Percentiles rank a stretch among this genome's conserved stretches.
Conservation (phyloP, 1,284 basidiomycete genomes). For the Cryptococcus deneoformans region DNA sequence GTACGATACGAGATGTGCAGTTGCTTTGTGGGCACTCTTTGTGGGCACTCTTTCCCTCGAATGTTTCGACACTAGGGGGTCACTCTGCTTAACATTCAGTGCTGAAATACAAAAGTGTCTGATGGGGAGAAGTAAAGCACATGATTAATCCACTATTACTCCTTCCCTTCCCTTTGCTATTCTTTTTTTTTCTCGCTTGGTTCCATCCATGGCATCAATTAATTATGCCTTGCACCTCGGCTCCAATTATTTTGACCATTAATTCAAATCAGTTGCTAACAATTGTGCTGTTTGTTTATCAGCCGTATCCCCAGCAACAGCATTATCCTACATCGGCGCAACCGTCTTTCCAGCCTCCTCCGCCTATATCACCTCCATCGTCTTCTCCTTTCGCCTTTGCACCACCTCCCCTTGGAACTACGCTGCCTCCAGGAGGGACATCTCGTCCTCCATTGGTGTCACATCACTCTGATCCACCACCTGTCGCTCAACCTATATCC, state of each 20-base stretch:
- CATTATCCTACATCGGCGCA: background rate
- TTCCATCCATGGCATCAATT: background rate
- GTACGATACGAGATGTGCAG: too few species aligned
- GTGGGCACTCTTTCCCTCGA: too few species aligned
- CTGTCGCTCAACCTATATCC: slow-evolving; percentile 10
- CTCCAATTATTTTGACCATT: background rate
- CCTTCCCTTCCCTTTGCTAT: background rate
- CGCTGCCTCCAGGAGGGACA: slow-evolving; percentile 15
- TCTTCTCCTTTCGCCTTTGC: slow-evolving; percentile 45
- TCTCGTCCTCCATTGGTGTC: slow-evolving; percentile 25
- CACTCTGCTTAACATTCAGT: too few species aligned
- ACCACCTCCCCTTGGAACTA: slow-evolving; percentile 36
- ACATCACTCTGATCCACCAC: slow-evolving; percentile 34
- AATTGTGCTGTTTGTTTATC: background rate
- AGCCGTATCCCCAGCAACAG: background rate
- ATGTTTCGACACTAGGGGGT: too few species aligned
- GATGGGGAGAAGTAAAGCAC: too few species aligned
- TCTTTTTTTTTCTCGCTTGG: background rate
- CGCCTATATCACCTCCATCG: slow-evolving; percentile 25
- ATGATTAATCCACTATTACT: background rate
- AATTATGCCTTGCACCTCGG: background rate
- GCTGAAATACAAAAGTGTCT: too few species aligned
- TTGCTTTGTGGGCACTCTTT: too few species aligned
- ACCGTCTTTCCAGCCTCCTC: background rate
- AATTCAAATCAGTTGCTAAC: background rate